Evolutionary conservation across 2,329 filamentous ascomycete species (phyloP).

Genomic region (Verticillium nonalfalfae): DNA sequence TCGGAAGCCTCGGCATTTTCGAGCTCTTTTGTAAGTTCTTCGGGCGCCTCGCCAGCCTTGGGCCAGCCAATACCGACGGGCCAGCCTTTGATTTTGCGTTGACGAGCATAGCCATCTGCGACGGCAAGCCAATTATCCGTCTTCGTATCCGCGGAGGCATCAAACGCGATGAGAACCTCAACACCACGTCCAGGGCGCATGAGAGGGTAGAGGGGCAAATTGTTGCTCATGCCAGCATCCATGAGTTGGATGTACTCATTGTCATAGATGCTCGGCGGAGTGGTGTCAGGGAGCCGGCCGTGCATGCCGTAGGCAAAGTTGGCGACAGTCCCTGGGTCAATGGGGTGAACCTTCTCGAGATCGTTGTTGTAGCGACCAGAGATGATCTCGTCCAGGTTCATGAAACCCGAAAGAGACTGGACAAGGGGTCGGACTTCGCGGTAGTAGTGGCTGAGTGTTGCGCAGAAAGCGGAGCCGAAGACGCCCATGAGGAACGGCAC

Average conservation of each 20-base stretch:
- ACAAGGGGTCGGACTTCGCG: slow-evolving; percentile 84
- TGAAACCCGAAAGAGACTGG: slow-evolving; percentile 66
- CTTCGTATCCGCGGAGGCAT: slow-evolving; percentile 87
- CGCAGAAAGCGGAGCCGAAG: slow-evolving; percentile 96
- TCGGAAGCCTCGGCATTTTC: slow-evolving; percentile 59
- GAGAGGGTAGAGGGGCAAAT: slow-evolving; percentile 90
- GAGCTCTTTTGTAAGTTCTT: slow-evolving; percentile 58
- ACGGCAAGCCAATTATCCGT: slow-evolving; percentile 96
- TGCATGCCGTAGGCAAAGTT: slow-evolving; percentile 85
- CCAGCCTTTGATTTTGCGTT: slow-evolving; percentile 90
- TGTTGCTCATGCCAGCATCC: slow-evolving; percentile 99
- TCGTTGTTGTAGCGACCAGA: slow-evolving; percentile 71
- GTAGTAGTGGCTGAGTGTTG: slow-evolving; percentile 93
- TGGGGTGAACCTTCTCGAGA: slow-evolving; percentile 85
- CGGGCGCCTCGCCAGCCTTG: slow-evolving; percentile 47
- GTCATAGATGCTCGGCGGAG: slow-evolving; percentile 70
- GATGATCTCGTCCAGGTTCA: slow-evolving; percentile 73
- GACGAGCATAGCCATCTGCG: slow-evolving; percentile 84
- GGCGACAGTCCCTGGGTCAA: slow-evolving; percentile 84
- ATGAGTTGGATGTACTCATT: slow-evolving; percentile 73
- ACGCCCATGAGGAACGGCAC: slow-evolving; percentile 83
- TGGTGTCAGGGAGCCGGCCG: slow-evolving; percentile 64
- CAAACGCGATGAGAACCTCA: slow-evolving; percentile 87
- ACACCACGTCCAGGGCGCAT: slow-evolving; percentile 83
- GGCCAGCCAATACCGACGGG: slow-evolving; percentile 95